Base-by-base conservation (phyloP, 257 asterid species). In the Cordia subcordata region DNA sequence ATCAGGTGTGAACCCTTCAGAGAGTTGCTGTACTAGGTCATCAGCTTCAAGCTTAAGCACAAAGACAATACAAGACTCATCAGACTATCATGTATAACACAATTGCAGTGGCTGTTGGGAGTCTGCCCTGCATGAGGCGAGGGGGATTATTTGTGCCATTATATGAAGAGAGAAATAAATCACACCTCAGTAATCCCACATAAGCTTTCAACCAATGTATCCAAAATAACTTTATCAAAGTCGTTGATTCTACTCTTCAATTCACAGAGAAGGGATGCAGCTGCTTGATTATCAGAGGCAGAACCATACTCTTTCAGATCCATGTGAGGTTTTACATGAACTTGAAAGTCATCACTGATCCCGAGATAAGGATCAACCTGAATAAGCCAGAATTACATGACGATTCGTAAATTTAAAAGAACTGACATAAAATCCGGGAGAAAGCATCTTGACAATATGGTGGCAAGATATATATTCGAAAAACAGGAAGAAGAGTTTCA, bases 281-380 rank as follows among this genome's bases (percentile, higher is more conserved):
- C 97, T 66, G 75, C 89, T 58, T 80, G 75, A 57, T 83, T 89
- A 68, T 83, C 96, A 49, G 75, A 68, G 21, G 77, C 70, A 54
- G 90, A 81, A 58, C 88, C 81, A 67, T 86, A 89, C 61, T 76
- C 82, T 65, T 76, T 75, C 58, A 60, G 42, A 65, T 89, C 86
- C 14, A 75, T 58, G 11, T 72, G 82, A 55, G 84, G 82, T 85
- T 83, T 93, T 55, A 80, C 75, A 65, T 78, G 79, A 32, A 93
- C 82, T 78, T 83, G 97, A 72, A 79, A 84, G 77, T 81, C 95
- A 60, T 86, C 96, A 35, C 74, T 77, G 58, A 89, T 84, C 83
- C 96, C 94, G 64, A 93, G 50, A 77, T 68, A 86, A 10, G 96
- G 96, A 78, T 93, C 99, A 60, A 78, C 84, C 99, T 88, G 69